phyloP scores from a whole-genome alignment of 768 basidiomycete species.

The Trametes gibbosa region DNA sequence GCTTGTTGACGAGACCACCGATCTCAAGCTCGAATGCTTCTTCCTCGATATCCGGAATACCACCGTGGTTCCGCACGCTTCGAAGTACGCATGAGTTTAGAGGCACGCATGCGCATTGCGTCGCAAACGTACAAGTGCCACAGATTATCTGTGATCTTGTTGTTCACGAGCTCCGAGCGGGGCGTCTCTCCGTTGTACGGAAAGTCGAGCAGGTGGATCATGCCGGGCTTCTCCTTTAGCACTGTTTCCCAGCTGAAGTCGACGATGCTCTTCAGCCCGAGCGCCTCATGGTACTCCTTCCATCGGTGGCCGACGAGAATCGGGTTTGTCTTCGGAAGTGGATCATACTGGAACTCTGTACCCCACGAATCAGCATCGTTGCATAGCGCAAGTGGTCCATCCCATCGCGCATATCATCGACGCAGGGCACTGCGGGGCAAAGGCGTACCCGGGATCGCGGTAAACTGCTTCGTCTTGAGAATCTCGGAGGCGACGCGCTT shows the following conservation, averaged over 20 bases:
- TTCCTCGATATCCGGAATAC: slow-evolving; percentile 47
- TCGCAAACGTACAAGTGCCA: slow-evolving; percentile 44
- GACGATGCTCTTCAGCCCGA: slow-evolving; percentile 45
- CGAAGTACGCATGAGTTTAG: neutral
- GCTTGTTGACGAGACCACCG: slow-evolving; percentile 47
- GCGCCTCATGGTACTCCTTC: slow-evolving; percentile 51
- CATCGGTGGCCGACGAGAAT: slow-evolving; percentile 48
- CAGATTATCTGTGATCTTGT: slow-evolving; percentile 48
- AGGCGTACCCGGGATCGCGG: slow-evolving; percentile 37
- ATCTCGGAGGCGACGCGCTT: slow-evolving; percentile 40
- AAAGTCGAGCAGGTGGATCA: slow-evolving; percentile 52
- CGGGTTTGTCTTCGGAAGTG: slow-evolving; percentile 50
- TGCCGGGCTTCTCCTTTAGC: slow-evolving; percentile 48
- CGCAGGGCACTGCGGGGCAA: neutral
- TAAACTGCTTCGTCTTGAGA: slow-evolving; percentile 39
- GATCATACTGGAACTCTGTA: slow-evolving; percentile 48
- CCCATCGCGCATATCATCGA: no score
- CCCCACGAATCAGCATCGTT: neutral
- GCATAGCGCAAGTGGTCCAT: no score
- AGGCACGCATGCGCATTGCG: neutral
- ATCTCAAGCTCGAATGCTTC: slow-evolving; percentile 49
- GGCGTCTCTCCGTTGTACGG: slow-evolving; percentile 56
- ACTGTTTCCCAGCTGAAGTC: slow-evolving; percentile 52
- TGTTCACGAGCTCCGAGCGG: slow-evolving; percentile 39
- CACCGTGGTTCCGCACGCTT: slow-evolving; percentile 55